Evolutionary conservation across 2,329 filamentous ascomycete species (phyloP), one percentile per base, ranked within the genome.

Genomic region (Alternaria consortialis): DNA sequence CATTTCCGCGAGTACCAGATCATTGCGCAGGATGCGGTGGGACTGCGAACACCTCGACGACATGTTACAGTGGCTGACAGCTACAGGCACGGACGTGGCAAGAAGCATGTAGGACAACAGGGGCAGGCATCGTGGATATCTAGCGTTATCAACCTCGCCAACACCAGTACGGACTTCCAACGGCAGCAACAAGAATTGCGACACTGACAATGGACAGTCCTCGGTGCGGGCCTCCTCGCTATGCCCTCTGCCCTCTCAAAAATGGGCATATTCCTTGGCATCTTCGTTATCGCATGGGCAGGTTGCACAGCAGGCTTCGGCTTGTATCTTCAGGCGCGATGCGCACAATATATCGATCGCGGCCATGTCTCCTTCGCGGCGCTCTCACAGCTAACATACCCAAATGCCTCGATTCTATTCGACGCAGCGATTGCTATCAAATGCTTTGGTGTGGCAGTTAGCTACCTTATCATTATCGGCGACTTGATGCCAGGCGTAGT

Each of bases 381-480:
- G 15, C 84, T 99, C 13, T 97, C 93, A 13, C 94, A 99, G 78
- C 88, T 99, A 64, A 98, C 95, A 5, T 99, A 98, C 73, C 95
- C 95, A 1, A 97, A 97, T 77, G 93, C 94, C 2, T 92, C 95
- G 7, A 93, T 99, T 46, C 85, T 98, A 44, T 99, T 99, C 78
- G 95, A 99, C 80, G 90, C 90, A 6, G 95, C 95, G 6, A 99
- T 99, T 76, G 93, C 94, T 12, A 89, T 99, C 75, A 99, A 99
- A 79, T 99, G 95, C 80, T 99, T 99, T 76, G 95, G 95, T 36
- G 95, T 99, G 9, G 95, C 92, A 23, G 92, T 98, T 61, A 97
- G 93, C 71, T 99, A 99, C 80, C 87, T 99, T 72, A 99, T 99
- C 74, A 98, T 99, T 74, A 98, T 99, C 70, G 95, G 95, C 52